These are phyloP conservation scores for Acanthamoeba culbertsoni DNA, from an alignment of 208 protist genomes.

Conservation along the genomic window DNA sequence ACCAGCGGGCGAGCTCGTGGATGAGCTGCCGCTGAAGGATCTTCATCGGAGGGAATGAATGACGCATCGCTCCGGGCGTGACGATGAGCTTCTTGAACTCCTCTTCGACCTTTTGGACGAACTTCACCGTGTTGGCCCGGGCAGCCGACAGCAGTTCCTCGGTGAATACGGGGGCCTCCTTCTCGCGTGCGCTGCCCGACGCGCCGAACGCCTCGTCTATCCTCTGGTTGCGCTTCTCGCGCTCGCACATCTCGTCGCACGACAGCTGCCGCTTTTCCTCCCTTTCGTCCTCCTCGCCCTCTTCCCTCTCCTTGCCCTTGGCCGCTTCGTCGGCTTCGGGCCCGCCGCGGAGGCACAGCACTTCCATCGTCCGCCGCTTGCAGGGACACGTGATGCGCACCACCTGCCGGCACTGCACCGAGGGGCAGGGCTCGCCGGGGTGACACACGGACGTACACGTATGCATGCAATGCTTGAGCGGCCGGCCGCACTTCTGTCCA, in stretches of 20 bases:
- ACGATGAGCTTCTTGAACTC: constrained; percentile 24
- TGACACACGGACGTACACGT: constrained; percentile 63
- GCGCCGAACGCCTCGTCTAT: constrained; percentile 64
- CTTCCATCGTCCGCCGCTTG: constrained; percentile 65
- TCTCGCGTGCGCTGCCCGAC: background rate
- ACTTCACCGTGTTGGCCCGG: background rate
- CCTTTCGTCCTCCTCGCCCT: background rate
- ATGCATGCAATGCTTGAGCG: constrained; percentile 61
- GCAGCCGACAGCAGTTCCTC: background rate
- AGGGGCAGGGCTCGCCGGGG: constrained; percentile 68
- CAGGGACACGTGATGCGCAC: constrained; percentile 68
- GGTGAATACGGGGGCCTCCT: constrained; percentile 3
- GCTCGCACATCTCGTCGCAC: constrained; percentile 74
- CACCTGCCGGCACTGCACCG: background rate
- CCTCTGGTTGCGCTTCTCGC: constrained; percentile 65
- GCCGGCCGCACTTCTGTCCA: constrained; percentile 64
- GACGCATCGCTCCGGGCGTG: background rate
- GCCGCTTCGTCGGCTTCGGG: background rate
- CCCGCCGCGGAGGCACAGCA: constrained; percentile 64
- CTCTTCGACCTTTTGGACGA: constrained; percentile 33
- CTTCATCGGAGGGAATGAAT: constrained; percentile 50
- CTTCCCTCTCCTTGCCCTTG: background rate
- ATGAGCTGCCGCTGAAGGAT: background rate
- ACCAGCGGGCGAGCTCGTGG: constrained; percentile 22
- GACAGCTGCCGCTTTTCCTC: constrained; percentile 62